Evolutionary conservation across 495 filamentous ascomycete genomes (phyloP).

Genomic region (Aspergillus saccharolyticus): DNA sequence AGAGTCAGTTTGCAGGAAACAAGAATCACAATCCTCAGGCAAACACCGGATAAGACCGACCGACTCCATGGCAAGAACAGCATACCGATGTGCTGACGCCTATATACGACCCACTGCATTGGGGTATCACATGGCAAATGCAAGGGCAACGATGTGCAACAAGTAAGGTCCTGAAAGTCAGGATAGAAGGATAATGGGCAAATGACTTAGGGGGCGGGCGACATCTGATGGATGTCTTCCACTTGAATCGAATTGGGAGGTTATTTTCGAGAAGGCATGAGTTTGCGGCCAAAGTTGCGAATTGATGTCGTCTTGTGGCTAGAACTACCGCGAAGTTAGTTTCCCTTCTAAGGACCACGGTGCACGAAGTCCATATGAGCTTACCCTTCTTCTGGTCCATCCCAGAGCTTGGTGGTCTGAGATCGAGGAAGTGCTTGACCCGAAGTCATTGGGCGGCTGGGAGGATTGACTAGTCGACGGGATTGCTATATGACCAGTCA

Average conservation of each 20-base stretch:
- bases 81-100: constrained; percentile 5
- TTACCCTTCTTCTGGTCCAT: constrained; percentile 39
- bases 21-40: neutral
- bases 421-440: constrained; percentile 25
- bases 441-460: constrained; percentile 35
- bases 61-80: constrained; percentile 2
- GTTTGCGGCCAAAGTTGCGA: constrained; percentile 39
- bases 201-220: neutral
- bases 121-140: constrained; percentile 9
- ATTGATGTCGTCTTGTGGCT: constrained; percentile 34
- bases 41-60: neutral
- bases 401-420: constrained; percentile 21
- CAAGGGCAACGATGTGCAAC: constrained; percentile 3
- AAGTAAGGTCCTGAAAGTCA: neutral
- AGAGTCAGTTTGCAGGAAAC: neutral
- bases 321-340: neutral
- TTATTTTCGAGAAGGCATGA: constrained; percentile 27
- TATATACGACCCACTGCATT: constrained; percentile 9
- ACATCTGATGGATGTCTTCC: neutral
- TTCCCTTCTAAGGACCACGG: constrained; percentile 5
- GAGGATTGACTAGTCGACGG: constrained; percentile 34
- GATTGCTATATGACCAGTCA: constrained; percentile 31
- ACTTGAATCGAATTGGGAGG: neutral
- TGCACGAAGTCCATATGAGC: neutral
- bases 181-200: neutral